phyloP scores from a whole-genome alignment of 1,284 basidiomycete genomes.

The Pseudozyma tsukubaensis region DNA sequence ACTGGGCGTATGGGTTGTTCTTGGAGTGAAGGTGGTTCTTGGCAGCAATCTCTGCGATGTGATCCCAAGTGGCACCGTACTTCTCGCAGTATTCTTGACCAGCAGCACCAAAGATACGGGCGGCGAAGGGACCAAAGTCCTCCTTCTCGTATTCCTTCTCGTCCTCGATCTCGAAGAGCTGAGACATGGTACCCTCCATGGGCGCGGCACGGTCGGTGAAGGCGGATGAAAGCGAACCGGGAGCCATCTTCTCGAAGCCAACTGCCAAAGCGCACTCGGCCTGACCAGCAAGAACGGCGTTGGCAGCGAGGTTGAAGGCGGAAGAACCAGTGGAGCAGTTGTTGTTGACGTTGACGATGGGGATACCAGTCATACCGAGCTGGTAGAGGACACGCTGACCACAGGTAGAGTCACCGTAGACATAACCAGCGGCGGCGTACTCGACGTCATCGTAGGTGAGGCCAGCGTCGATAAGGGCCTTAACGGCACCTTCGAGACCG shows the following conservation, averaged over 20 bases:
- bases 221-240: slow-evolving; percentile 78
- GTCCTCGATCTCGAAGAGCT: slow-evolving; percentile 73
- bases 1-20: slow-evolving; percentile 88
- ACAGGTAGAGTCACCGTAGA: slow-evolving; percentile 72
- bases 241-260: slow-evolving; percentile 78
- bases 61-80: slow-evolving; percentile 77
- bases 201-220: slow-evolving; percentile 79
- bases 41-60: slow-evolving; percentile 79
- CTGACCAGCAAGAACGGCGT: slow-evolving; percentile 74
- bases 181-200: slow-evolving; percentile 72
- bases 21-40: slow-evolving; percentile 86
- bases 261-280: slow-evolving; percentile 83
- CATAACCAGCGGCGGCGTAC: slow-evolving; percentile 81
- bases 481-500: slow-evolving; percentile 80
- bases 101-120: slow-evolving; percentile 82
- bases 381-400: slow-evolving; percentile 87
- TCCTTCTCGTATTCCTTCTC: slow-evolving; percentile 74
- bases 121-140: slow-evolving; percentile 75
- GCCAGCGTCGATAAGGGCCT: slow-evolving; percentile 86
- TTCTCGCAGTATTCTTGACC: slow-evolving; percentile 82
- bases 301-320: slow-evolving; percentile 60
- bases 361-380: slow-evolving; percentile 85
- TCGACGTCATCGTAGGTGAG: slow-evolving; percentile 83
- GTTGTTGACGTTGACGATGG: slow-evolving; percentile 87
- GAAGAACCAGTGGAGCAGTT: slow-evolving; percentile 67